Conservation (phyloP, 805 yeast genomes). For the Wickerhamomyces sydowiorum region DNA sequence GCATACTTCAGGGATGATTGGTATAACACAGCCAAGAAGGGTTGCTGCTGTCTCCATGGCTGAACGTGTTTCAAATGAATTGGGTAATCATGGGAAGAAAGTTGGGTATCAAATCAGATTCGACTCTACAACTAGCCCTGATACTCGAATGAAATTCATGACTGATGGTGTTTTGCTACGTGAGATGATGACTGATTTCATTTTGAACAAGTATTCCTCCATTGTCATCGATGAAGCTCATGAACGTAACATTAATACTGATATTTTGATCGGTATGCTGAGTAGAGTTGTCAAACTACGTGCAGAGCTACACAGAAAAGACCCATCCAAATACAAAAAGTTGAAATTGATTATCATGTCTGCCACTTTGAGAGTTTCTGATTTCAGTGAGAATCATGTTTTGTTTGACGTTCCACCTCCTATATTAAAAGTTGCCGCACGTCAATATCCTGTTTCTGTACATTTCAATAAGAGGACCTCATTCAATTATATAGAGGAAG, state of each 20-base stretch:
- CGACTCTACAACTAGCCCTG: constrained; percentile 57
- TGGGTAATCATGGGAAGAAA: constrained; percentile 62
- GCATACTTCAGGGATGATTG: constrained; percentile 88
- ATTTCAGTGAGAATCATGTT: constrained; percentile 75
- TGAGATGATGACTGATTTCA: constrained; percentile 87
- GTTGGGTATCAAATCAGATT: constrained; percentile 84
- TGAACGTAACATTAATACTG: constrained; percentile 94
- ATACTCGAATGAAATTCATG: constrained; percentile 81
- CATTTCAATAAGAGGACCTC: constrained; percentile 84
- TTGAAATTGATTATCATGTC: constrained; percentile 91
- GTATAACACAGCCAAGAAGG: constrained; percentile 92
- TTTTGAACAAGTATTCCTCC: constrained; percentile 75
- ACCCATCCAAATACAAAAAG: constrained; percentile 47
- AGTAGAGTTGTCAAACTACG: constrained; percentile 81
- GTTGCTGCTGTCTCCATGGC: constrained; percentile 95
- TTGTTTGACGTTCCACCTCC: constrained; percentile 79
- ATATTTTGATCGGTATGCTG: constrained; percentile 89
- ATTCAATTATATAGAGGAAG: constrained; percentile 78
- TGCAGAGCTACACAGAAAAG: constrained; percentile 39
- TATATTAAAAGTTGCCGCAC: constrained; percentile 79
- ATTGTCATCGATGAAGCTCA: constrained; percentile 96
- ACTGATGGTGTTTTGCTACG: constrained; percentile 91
- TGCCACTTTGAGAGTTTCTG: constrained; percentile 91
- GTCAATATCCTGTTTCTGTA: constrained; percentile 89
- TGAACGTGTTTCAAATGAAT: constrained; percentile 66